These are phyloP conservation scores for Breynia disticha DNA, from an alignment of 441 rosid genomes.

Conservation along the genomic window DNA sequence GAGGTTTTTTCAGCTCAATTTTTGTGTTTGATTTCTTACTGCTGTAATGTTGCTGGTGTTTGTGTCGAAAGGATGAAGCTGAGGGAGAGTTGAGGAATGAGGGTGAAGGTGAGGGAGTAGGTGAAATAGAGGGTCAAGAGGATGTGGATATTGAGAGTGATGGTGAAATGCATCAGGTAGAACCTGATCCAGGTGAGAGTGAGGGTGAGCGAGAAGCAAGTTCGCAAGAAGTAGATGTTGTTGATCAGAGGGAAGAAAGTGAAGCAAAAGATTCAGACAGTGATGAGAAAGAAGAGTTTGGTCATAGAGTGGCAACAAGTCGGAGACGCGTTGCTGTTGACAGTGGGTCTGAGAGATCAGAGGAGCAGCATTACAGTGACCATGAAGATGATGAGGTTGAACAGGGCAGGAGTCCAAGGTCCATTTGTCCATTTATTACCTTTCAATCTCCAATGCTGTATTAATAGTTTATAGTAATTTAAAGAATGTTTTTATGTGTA, in stretches of 20 bases:
- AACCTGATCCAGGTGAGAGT: conserved; percentile 82
- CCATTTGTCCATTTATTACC: conserved; percentile 2
- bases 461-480: too few relatives aligned
- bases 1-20: too few relatives aligned
- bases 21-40: neutral
- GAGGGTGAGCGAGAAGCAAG: conserved; percentile 90
- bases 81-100: conserved; percentile 54
- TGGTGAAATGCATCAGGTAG: conserved; percentile 50
- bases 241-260: conserved; percentile 60
- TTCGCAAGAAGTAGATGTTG: conserved; percentile 67
- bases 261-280: conserved; percentile 62
- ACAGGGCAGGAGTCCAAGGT: conserved; percentile 71
- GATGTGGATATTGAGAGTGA: conserved; percentile 70
- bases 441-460: neutral
- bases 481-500: neutral
- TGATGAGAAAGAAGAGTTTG: conserved; percentile 62
- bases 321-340: conserved; percentile 57
- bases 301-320: conserved; percentile 47
- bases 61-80: conserved; percentile 53
- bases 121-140: conserved; percentile 44
- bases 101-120: conserved; percentile 49
- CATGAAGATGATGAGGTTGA: conserved; percentile 90
- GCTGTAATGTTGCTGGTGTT: neutral
- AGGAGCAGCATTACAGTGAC: conserved; percentile 54
- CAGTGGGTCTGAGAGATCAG: conserved; percentile 88